Evolutionary conservation across 1,139 yeast genomes (phyloP).

Genomic region (Suhomyces maxii): DNA sequence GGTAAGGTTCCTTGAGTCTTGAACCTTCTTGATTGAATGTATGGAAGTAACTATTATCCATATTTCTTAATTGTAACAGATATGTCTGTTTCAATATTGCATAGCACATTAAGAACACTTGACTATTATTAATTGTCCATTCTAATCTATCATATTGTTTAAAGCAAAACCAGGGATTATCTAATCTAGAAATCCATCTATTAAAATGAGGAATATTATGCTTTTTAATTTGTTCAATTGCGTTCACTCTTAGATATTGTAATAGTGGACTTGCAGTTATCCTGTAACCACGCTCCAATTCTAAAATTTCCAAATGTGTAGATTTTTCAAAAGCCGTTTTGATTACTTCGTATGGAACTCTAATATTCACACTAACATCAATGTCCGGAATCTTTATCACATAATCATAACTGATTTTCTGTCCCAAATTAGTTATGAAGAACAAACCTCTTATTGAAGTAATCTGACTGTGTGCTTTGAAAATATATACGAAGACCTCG

Average conservation of each 20-base stretch:
- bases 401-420: constrained; percentile 25
- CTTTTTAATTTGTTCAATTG: constrained; percentile 17
- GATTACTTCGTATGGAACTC: constrained; percentile 32
- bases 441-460: constrained; percentile 65
- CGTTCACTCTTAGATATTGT: constrained; percentile 30
- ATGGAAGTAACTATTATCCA: constrained; percentile 10
- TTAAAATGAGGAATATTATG: constrained; percentile 12
- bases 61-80: constrained; percentile 57
- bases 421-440: constrained; percentile 49
- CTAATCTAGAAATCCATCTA: constrained; percentile 22
- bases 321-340: constrained; percentile 14
- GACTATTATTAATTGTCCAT: constrained; percentile 63
- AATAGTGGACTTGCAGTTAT: constrained; percentile 33
- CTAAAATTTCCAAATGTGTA: constrained; percentile 14
- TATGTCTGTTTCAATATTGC: constrained; percentile 23
- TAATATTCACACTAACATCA: constrained; percentile 44
- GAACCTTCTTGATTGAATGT: constrained; percentile 12
- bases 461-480: constrained; percentile 53
- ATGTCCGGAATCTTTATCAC: constrained; percentile 54
- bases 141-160: constrained; percentile 72
- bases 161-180: constrained; percentile 53
- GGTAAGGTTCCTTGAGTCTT: constrained; percentile 52
- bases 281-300: constrained; percentile 33
- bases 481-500: constrained; percentile 45
- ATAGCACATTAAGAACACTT: constrained; percentile 39